phyloP scores from a whole-genome alignment of 192 early-diverging fungal species.

The Geranomyces michiganensis region DNA sequence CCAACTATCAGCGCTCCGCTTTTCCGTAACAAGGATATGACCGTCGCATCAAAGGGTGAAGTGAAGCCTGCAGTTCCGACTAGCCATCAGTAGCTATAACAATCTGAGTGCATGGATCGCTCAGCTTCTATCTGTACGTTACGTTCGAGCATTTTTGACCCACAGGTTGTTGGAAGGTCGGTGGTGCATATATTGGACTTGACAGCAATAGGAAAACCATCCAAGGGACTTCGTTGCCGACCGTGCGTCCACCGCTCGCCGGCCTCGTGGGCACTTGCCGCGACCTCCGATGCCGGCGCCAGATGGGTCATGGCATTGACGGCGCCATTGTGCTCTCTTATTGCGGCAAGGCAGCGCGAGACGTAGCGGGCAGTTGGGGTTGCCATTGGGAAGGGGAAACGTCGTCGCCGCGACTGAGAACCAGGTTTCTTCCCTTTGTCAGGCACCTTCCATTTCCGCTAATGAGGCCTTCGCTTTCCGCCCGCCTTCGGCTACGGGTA shows the following conservation, averaged over 20 bases:
- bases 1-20: constrained; percentile 73
- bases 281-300: not conserved
- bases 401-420: too few species aligned
- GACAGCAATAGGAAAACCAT: constrained; percentile 70
- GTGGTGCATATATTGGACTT: constrained; percentile 82
- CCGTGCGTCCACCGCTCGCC: constrained; percentile 14
- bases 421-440: too few species aligned
- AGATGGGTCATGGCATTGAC: constrained; percentile 10
- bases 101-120: not conserved
- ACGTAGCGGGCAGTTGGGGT: too few species aligned
- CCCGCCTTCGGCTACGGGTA: too few species aligned
- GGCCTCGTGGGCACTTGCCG: not conserved
- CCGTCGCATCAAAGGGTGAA: constrained; percentile 77
- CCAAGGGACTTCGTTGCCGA: constrained; percentile 45
- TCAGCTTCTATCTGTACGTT: not conserved
- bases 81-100: too few species aligned
- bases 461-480: too few species aligned
- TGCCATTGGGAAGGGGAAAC: too few species aligned
- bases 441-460: too few species aligned
- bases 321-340: not conserved
- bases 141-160: constrained; percentile 65
- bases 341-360: not conserved
- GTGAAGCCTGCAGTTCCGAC: constrained; percentile 45
- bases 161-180: constrained; percentile 71
- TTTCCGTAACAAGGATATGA: constrained; percentile 59